A percentile compares a stretch with the other conserved stretches of the same genome.
These are phyloP conservation scores for Kazachstania kunashirensis DNA, from an alignment of 805 yeast genomes.

Conservation along the genomic window DNA sequence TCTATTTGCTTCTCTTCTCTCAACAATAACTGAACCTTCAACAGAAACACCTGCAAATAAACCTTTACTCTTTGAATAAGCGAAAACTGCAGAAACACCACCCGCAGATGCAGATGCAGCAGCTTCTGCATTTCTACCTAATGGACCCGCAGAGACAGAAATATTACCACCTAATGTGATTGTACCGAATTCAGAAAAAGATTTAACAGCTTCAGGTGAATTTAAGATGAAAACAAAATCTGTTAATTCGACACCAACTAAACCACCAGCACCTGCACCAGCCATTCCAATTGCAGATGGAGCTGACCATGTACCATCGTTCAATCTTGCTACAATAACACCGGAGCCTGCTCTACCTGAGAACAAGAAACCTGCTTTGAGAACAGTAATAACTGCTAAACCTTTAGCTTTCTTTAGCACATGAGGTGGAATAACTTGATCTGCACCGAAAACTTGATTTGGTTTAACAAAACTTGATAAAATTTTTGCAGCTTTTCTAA, in stretches of 20 bases:
- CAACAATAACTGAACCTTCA: slow-evolving; percentile 94
- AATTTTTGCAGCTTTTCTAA: slow-evolving; percentile 85
- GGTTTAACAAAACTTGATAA: slow-evolving; percentile 88
- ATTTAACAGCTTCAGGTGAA: slow-evolving; percentile 77
- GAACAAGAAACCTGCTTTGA: slow-evolving; percentile 92
- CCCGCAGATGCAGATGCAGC: slow-evolving; percentile 88
- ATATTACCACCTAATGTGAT: slow-evolving; percentile 91
- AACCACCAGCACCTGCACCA: slow-evolving; percentile 99
- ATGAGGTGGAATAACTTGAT: slow-evolving; percentile 80
- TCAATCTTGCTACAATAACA: slow-evolving; percentile 82
- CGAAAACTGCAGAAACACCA: slow-evolving; percentile 80
- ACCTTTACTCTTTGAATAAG: slow-evolving; percentile 94
- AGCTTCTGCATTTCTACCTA: slow-evolving; percentile 96
- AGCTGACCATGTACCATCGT: slow-evolving; percentile 96
- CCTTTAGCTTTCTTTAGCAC: slow-evolving; percentile 87
- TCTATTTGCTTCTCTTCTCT: slow-evolving; percentile 93
- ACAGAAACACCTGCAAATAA: slow-evolving; percentile 94
- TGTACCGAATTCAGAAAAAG: slow-evolving; percentile 90
- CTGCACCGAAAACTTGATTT: slow-evolving; percentile 84
- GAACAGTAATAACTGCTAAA: slow-evolving; percentile 81
- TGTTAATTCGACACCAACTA: slow-evolving; percentile 90
- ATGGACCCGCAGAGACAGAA: slow-evolving; percentile 94
- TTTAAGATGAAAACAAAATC: slow-evolving; percentile 92
- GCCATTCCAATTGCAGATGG: slow-evolving; percentile 94
- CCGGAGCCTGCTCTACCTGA: slow-evolving; percentile 98